These are phyloP conservation scores for Fusarium floridanum DNA, from an alignment of 2,329 filamentous ascomycete species.

Conservation along the genomic window DNA sequence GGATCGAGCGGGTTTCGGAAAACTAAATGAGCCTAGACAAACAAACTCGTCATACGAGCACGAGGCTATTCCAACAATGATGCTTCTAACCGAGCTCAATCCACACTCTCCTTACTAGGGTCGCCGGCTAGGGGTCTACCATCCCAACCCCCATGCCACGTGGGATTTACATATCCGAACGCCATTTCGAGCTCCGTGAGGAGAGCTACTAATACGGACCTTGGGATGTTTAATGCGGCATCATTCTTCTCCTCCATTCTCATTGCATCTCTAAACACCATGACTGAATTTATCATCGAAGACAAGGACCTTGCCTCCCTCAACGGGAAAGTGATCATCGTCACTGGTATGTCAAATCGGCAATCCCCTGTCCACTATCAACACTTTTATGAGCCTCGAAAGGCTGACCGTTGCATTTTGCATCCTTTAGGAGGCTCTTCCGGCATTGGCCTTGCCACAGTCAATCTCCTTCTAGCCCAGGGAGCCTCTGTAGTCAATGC, in stretches of 20 bases:
- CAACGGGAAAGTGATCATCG: slow-evolving; percentile 63
- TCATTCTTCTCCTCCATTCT: neutral
- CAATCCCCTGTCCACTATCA: neutral
- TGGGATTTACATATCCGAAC: neutral
- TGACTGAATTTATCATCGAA: slow-evolving; percentile 61
- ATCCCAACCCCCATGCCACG: neutral
- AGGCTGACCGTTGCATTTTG: neutral
- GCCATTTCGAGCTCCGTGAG: neutral
- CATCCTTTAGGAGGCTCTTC: slow-evolving; percentile 63
- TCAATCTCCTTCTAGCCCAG: slow-evolving; percentile 62
- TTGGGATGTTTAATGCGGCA: neutral
- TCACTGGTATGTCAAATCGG: slow-evolving; percentile 55
- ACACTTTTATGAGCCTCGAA: neutral
- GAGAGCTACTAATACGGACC: neutral
- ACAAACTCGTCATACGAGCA: neutral
- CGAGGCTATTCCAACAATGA: neutral
- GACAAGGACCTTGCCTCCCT: slow-evolving; percentile 58
- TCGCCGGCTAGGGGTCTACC: neutral
- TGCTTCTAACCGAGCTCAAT: neutral
- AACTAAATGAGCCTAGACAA: neutral
- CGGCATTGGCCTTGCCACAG: slow-evolving; percentile 71
- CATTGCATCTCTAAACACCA: slow-evolving; percentile 38
- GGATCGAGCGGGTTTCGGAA: neutral
- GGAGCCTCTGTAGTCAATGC: slow-evolving; percentile 68
- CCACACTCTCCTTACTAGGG: neutral